phyloP scores from a whole-genome alignment of 2,329 filamentous ascomycete genomes.

The Apiospora koreana region DNA sequence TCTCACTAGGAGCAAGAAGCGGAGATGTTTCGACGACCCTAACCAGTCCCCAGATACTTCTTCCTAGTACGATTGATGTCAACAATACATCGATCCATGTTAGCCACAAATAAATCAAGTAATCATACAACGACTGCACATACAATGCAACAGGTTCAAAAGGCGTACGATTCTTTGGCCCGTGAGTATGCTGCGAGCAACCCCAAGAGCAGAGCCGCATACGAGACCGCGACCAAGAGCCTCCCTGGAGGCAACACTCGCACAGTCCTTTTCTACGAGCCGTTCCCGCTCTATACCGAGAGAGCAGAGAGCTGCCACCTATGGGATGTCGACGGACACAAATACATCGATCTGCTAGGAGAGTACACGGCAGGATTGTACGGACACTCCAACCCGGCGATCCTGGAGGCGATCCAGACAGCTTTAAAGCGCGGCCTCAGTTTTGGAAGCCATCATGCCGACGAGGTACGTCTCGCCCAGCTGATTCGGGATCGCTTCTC shows the following conservation, averaged over 20 bases:
- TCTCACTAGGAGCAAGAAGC: not conserved
- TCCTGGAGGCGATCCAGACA: slow-evolving; percentile 48
- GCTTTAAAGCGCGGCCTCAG: slow-evolving; percentile 53
- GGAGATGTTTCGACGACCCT: not conserved
- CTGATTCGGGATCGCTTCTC: slow-evolving; percentile 55
- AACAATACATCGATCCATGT: not conserved
- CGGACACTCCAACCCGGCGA: slow-evolving; percentile 61
- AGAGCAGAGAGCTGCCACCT: slow-evolving; percentile 37
- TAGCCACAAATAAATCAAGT: not conserved
- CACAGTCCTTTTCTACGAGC: slow-evolving; percentile 36
- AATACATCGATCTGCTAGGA: slow-evolving; percentile 55
- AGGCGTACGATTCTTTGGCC: slow-evolving; percentile 34
- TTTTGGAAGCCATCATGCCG: slow-evolving; percentile 52
- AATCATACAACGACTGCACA: not conserved
- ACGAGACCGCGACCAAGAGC: slow-evolving; percentile 36
- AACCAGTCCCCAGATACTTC: not conserved
- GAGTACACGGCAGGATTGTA: slow-evolving; percentile 68
- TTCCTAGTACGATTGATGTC: not conserved
- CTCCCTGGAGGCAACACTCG: slow-evolving; percentile 34
- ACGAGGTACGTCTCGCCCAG: slow-evolving; percentile 53
- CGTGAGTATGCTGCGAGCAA: slow-evolving; percentile 38
- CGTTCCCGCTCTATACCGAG: slow-evolving; percentile 45
- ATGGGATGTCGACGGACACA: slow-evolving; percentile 42
- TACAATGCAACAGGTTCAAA: slow-evolving; percentile 17
- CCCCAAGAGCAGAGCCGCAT: slow-evolving; percentile 37